Conservation (phyloP, 371 early-diverging fungal species). For the Rhizopus sp. region DNA sequence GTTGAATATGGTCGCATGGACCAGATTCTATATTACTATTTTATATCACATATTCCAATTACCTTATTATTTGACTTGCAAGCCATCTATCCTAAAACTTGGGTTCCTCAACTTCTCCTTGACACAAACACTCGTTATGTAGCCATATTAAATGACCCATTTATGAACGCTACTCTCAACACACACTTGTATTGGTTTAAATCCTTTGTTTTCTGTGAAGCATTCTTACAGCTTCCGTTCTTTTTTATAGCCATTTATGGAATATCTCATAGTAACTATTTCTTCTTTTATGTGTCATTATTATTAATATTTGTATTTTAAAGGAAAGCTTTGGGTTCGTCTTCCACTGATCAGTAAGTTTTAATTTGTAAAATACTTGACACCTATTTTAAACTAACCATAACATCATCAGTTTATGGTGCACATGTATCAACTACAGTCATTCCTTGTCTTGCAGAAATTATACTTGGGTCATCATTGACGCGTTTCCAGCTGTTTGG, state of each 20-base stretch:
- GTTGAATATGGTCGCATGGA: conserved; percentile 15
- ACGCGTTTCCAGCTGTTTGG: conserved; percentile 8
- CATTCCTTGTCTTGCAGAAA: conserved; percentile 20
- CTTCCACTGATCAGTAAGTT: conserved; percentile 25
- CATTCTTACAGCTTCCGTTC: conserved; percentile 25
- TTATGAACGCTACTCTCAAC: conserved; percentile 16
- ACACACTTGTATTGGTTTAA: conserved; percentile 21
- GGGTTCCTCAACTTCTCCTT: conserved; percentile 12
- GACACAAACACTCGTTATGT: conserved; percentile 14
- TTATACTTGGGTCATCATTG: conserved; percentile 10
- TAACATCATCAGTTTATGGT: conserved; percentile 16
- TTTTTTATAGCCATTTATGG: conserved; percentile 29
- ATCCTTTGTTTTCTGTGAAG: conserved; percentile 25
- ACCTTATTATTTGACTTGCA: conserved; percentile 23
- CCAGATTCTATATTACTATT: conserved; percentile 22
- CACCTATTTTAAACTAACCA: background rate
- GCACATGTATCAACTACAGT: conserved; percentile 28
- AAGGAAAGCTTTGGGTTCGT: conserved; percentile 27
- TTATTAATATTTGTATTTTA: background rate
- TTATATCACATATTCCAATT: conserved; percentile 25
- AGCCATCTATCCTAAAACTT: conserved; percentile 17
- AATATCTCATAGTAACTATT: conserved; percentile 19
- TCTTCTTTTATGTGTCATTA: background rate
- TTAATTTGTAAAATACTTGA: background rate
- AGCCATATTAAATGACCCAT: conserved; percentile 13